Base-by-base conservation (phyloP, 306 rosid genomes). In the Corylus avellana region DNA sequence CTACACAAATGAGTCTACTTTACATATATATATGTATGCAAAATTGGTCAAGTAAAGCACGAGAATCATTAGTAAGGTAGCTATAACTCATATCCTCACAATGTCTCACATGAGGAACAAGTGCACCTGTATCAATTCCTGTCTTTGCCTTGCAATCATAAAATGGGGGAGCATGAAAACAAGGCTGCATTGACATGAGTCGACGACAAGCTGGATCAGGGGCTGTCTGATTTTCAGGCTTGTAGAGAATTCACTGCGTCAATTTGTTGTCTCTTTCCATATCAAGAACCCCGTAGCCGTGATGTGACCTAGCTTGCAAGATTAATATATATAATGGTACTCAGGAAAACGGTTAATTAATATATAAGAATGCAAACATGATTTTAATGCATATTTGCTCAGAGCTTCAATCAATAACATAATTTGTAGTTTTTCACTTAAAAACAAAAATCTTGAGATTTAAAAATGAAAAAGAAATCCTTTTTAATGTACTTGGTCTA, bases 111-210 rank as follows among this genome's bases (percentile, higher is more conserved):
- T 88, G 87, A 14, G 97, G 92, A 80, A 91, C 97, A 71, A 88
- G 55, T 4, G 12, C 77, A 58, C 96, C 90, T 46, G 96, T 88
- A 79, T 90, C 94, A 44, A 55, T 57, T 73, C 94, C 93, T 50
- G 66, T 84, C 85, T 80, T 91, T 20, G 93, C 89, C 85, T 88
- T 87, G 88, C 96, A 91, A 83, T 89, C 96, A 82, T 87, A 91
- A 84, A 91, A 86, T 42, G 92, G 94, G 75, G 92, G 93, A 5
- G 97, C 93, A 47, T 89, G 93, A 87, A 89, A 91, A 76, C 96
- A 91, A 6, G 96, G 96, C 82, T 91, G 93, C 84, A 91, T 91
- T 29, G 93, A 91, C 89, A 88, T 87, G 85, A 89, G 93, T 18
- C 84, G 90, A 2, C 12, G 85, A 74, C 96, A 91, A 62, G 93